Percentiles rank a stretch among this genome's conserved stretches.
phyloP scores from a whole-genome alignment of 805 yeast genomes.

The Yarrowia bubula region DNA sequence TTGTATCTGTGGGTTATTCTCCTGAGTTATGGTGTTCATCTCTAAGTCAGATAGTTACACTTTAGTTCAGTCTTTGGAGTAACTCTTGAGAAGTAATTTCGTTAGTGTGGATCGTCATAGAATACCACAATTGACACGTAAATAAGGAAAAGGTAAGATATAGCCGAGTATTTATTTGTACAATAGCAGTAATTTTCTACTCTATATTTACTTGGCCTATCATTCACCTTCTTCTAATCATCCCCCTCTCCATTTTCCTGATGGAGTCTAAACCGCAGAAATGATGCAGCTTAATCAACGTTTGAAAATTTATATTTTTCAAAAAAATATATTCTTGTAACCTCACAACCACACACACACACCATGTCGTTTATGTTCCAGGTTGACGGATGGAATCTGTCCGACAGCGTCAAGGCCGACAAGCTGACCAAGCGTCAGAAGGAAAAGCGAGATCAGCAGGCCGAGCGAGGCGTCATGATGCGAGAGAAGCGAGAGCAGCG shows the following conservation, averaged over 20 bases:
- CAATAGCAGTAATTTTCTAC: too few species aligned
- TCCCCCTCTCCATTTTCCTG: not conserved
- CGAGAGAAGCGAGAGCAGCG: constrained; percentile 31
- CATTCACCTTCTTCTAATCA: too few species aligned
- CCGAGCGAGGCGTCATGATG: constrained; percentile 33
- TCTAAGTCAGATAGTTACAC: too few species aligned
- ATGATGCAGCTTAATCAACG: constrained; percentile 13
- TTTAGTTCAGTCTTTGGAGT: too few species aligned
- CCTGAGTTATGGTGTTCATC: too few species aligned
- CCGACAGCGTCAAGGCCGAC: constrained; percentile 46
- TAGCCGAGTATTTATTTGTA: not conserved
- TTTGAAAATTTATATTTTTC: constrained; percentile 6
- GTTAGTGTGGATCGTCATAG: too few species aligned
- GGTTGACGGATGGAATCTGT: constrained; percentile 78
- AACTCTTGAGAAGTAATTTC: too few species aligned
- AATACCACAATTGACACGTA: too few species aligned
- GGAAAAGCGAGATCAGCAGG: constrained; percentile 35
- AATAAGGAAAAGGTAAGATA: too few species aligned
- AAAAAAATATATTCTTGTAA: not conserved
- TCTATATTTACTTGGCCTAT: too few species aligned
- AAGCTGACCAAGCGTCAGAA: constrained; percentile 29
- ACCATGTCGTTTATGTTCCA: constrained; percentile 52
- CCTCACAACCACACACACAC: not conserved
- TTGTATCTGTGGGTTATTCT: too few species aligned
- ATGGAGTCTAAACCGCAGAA: not conserved